Percentiles rank a stretch among this genome's conserved stretches.
Evolutionary conservation across 2,329 filamentous ascomycete species (phyloP).

Genomic region (Penicillium palitans): DNA sequence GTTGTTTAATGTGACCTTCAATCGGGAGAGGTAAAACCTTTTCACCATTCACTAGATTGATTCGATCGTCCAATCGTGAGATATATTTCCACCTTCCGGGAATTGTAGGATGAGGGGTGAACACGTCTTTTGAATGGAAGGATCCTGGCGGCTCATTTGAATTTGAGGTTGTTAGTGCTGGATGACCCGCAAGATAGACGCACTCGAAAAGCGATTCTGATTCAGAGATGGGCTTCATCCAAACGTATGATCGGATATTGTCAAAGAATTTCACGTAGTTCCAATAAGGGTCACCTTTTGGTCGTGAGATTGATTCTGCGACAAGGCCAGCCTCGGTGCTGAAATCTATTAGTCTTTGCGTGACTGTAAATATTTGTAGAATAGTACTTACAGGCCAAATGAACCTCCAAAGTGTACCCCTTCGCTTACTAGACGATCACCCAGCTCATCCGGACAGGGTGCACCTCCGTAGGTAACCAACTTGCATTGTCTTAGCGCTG

Average conservation of each 20-base stretch:
- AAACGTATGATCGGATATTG: conserved; percentile 38
- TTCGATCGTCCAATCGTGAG: conserved; percentile 35
- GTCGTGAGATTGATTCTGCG: conserved; percentile 45
- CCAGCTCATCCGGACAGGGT: conserved; percentile 46
- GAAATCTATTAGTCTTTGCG: conserved; percentile 8
- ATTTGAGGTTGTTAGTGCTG: conserved; percentile 35
- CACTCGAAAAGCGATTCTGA: conserved; percentile 29
- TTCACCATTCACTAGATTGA: conserved; percentile 37
- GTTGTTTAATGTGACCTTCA: conserved; percentile 36
- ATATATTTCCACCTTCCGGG: conserved; percentile 37
- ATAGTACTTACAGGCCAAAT: conserved; percentile 42
- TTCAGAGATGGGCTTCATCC: conserved; percentile 38
- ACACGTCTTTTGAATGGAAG: conserved; percentile 37
- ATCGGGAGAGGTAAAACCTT: conserved; percentile 38
- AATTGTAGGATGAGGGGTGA: conserved; percentile 33
- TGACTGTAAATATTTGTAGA: neutral
- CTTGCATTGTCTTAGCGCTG: conserved; percentile 39
- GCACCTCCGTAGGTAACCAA: conserved; percentile 46
- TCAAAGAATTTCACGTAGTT: conserved; percentile 45
- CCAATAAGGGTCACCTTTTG: conserved; percentile 43
- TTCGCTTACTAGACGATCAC: conserved; percentile 40
- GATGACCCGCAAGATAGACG: conserved; percentile 35
- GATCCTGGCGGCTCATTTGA: conserved; percentile 36
- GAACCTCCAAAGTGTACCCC: conserved; percentile 41
- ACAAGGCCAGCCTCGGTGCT: conserved; percentile 49